phyloP scores from a whole-genome alignment of 257 asterid species.

The Solanum commersonii region DNA sequence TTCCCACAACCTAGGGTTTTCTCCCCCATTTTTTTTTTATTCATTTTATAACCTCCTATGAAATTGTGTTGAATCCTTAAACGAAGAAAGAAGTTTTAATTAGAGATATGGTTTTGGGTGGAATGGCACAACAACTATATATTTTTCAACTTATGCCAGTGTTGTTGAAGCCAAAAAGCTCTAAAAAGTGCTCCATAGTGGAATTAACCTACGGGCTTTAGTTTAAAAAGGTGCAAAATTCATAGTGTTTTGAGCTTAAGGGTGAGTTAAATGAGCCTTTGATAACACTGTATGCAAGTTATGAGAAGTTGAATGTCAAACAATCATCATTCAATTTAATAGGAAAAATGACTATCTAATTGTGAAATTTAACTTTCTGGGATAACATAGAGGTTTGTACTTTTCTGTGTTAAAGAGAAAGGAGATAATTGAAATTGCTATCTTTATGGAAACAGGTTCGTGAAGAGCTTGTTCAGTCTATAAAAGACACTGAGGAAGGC shows the following conservation, averaged over 20 bases:
- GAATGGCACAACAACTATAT: background rate
- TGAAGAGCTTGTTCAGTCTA: conserved; percentile 65
- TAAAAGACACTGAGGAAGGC: conserved; percentile 81
- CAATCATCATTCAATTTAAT: background rate
- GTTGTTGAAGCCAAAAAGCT: background rate
- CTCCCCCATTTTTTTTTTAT: background rate
- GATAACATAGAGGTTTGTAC: background rate
- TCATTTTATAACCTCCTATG: background rate
- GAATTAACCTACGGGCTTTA: background rate
- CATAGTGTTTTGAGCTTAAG: background rate
- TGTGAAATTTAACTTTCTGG: background rate
- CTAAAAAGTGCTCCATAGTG: background rate
- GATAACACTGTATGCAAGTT: background rate
- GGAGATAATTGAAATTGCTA: background rate
- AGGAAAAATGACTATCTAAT: background rate
- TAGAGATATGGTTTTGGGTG: background rate
- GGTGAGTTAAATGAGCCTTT: background rate
- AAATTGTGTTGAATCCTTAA: background rate
- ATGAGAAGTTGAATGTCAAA: background rate
- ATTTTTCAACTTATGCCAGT: background rate
- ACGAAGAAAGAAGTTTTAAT: background rate
- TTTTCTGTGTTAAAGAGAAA: background rate
- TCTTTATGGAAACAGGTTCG: conserved; percentile 33
- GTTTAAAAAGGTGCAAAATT: background rate
- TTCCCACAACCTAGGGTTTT: background rate